Percentiles rank a stretch among this genome's conserved stretches.
phyloP scores from a whole-genome alignment of 306 rosid genomes.

The cucumber (Cucumis sativus) region DNA sequence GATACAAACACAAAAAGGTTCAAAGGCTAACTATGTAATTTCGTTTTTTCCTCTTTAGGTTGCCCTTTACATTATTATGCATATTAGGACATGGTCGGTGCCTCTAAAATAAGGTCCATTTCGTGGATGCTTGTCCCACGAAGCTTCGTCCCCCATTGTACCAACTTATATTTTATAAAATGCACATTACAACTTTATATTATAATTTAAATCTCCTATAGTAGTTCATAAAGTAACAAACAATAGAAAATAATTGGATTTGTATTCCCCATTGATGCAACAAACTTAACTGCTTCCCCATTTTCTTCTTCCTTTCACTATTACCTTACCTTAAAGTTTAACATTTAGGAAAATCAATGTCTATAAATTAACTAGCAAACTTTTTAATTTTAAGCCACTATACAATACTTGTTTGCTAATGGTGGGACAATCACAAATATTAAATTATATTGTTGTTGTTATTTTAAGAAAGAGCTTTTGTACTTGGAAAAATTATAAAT shows the following conservation, averaged over 20 bases:
- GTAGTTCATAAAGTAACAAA: neutral
- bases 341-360: neutral
- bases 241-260: neutral
- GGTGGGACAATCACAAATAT: slow-evolving; percentile 1
- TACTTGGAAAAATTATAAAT: neutral
- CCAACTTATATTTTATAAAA: neutral
- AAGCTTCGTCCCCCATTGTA: slow-evolving; percentile 2
- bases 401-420: neutral
- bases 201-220: neutral
- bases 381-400: neutral
- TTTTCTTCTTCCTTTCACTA: neutral
- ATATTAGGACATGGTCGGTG: slow-evolving; percentile 7
- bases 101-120: neutral
- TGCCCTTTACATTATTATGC: neutral
- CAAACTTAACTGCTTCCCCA: neutral
- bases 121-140: slow-evolving; percentile 1
- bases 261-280: neutral
- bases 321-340: neutral
- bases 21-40: too few relatives aligned
- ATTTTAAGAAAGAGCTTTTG: neutral
- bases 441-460: neutral
- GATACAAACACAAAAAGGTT: too few relatives aligned
- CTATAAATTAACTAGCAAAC: neutral
- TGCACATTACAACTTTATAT: neutral
- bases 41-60: neutral